A percentile compares a stretch with the other conserved stretches of the same genome.
These are phyloP conservation scores for Pistacia vera DNA, from an alignment of 345 rosid species.

Conservation along the genomic window DNA sequence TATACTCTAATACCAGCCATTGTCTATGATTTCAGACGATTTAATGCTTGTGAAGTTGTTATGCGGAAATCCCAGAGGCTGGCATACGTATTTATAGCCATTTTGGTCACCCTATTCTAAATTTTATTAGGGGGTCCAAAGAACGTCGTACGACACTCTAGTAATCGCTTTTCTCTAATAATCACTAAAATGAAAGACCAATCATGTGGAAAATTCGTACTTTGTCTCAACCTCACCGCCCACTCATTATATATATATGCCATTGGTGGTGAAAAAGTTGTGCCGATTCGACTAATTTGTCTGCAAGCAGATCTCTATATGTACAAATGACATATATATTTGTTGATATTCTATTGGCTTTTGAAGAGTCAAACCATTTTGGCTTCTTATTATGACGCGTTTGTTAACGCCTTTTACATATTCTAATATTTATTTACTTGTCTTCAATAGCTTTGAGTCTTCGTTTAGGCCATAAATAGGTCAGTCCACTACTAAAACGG, in stretches of 20 bases:
- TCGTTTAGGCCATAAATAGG: too few relatives aligned
- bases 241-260: not conserved
- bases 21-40: not conserved
- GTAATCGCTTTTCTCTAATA: too few relatives aligned
- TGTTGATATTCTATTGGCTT: not conserved
- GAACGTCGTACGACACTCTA: too few relatives aligned
- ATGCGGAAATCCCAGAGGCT: not conserved
- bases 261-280: not conserved
- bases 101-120: too few relatives aligned
- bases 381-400: not conserved
- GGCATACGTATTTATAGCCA: not conserved
- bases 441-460: not conserved
- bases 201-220: not conserved
- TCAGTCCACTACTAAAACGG: too few relatives aligned
- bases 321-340: not conserved
- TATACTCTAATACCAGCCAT: slow-evolving; percentile 21
- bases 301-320: not conserved
- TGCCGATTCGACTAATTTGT: not conserved
- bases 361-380: not conserved
- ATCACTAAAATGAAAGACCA: too few relatives aligned
- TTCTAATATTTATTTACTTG: not conserved
- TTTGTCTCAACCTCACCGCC: not conserved
- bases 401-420: not conserved
- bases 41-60: not conserved
- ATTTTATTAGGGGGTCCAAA: too few relatives aligned